These are phyloP conservation scores for Pleurotus platypus DNA, from an alignment of 768 basidiomycete species.

Conservation along the genomic window DNA sequence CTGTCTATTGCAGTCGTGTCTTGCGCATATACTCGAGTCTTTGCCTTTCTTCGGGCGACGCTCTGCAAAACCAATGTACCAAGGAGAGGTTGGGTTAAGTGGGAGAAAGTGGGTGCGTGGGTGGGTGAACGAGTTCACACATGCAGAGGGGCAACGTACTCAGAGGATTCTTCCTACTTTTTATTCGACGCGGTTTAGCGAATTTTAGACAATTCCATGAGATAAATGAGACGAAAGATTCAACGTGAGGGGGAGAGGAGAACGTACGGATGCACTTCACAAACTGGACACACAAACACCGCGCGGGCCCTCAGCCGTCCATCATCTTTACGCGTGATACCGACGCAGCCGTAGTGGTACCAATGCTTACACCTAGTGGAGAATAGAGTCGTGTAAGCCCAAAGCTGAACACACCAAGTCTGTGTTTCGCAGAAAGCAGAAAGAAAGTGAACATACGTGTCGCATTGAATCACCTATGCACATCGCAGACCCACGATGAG, in stretches of 20 bases:
- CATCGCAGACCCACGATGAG: neutral
- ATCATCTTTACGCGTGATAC: conserved; percentile 29
- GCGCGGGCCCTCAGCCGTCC: conserved; percentile 24
- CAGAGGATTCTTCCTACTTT: conserved; percentile 11
- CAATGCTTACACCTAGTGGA: conserved; percentile 31
- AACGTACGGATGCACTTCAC: conserved; percentile 28
- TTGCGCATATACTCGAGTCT: conserved; percentile 15
- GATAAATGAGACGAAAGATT: too few relatives aligned
- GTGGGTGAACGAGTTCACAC: neutral
- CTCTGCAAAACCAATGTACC: neutral
- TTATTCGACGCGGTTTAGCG: neutral
- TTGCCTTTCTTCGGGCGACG: conserved; percentile 2
- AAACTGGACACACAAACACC: conserved; percentile 41
- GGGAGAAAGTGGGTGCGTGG: neutral
- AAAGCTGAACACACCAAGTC: neutral
- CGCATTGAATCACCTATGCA: conserved; percentile 25
- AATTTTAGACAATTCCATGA: too few relatives aligned
- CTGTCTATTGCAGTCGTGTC: conserved; percentile 24
- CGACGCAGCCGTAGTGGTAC: conserved; percentile 54
- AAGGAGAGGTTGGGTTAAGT: neutral
- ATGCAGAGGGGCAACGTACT: neutral
- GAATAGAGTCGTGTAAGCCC: conserved; percentile 10
- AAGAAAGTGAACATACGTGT: conserved; percentile 10
- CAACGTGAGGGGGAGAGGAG: neutral
- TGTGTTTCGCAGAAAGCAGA: neutral